A percentile compares a stretch with the other conserved stretches of the same genome.
Evolutionary conservation across 805 yeast species (phyloP).

Genomic region (Candida schatavii): DNA sequence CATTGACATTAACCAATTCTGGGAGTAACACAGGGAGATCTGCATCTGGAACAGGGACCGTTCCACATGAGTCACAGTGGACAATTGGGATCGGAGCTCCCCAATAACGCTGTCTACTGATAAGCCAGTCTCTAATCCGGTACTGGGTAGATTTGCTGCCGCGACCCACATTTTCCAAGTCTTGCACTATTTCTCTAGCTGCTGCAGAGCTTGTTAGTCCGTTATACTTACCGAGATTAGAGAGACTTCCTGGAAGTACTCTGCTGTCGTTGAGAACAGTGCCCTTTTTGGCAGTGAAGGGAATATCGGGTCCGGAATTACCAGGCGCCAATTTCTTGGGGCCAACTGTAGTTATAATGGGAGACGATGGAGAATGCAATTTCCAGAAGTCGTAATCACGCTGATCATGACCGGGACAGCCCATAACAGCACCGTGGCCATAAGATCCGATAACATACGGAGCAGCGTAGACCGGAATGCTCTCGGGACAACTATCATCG

Average conservation of each 20-base stretch:
- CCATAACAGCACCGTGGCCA: slow-evolving; percentile 97
- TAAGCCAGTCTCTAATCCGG: slow-evolving; percentile 87
- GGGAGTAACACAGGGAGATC: slow-evolving; percentile 86
- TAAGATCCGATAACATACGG: slow-evolving; percentile 84
- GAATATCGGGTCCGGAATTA: slow-evolving; percentile 26
- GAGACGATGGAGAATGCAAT: slow-evolving; percentile 48
- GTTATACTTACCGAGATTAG: slow-evolving; percentile 33
- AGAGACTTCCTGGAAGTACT: slow-evolving; percentile 22
- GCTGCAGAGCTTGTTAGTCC: slow-evolving; percentile 57
- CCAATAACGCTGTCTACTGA: slow-evolving; percentile 95
- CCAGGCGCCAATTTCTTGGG: slow-evolving; percentile 15
- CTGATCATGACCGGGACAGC: slow-evolving; percentile 91
- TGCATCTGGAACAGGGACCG: slow-evolving; percentile 87
- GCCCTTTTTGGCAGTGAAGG: slow-evolving; percentile 46
- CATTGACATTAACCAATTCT: slow-evolving; percentile 30
- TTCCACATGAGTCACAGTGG: slow-evolving; percentile 83
- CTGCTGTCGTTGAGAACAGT: slow-evolving; percentile 34
- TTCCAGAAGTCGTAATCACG: slow-evolving; percentile 84
- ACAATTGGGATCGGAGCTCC: slow-evolving; percentile 97
- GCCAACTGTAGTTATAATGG: slow-evolving; percentile 46
- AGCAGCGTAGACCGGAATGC: slow-evolving; percentile 79
- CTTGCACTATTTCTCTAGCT: slow-evolving; percentile 39
- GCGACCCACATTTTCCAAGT: slow-evolving; percentile 31
- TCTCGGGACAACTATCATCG: no score
- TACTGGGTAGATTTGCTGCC: slow-evolving; percentile 55